These are phyloP conservation scores for Dictyostelium intermedium DNA, from an alignment of 78 protist species.

Conservation along the genomic window DNA sequence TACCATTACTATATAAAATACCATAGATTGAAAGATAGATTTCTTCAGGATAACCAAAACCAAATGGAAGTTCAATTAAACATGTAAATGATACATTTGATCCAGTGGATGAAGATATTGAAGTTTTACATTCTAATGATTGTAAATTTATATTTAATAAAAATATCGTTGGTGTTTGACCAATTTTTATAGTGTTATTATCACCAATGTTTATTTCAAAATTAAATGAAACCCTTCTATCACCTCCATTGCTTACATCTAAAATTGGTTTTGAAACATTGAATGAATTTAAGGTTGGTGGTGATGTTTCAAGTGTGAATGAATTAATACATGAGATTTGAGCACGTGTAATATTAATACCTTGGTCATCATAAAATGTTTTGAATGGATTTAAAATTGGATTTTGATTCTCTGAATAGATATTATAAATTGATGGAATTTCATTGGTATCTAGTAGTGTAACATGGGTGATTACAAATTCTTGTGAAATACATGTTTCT, in stretches of 20 bases:
- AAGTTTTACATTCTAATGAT: neutral
- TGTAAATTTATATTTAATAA: too few relatives aligned
- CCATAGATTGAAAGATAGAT: neutral
- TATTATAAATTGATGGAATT: neutral
- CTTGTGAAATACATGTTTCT: neutral
- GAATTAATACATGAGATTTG: neutral
- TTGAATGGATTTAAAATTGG: conserved; percentile 18
- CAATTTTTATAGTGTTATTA: too few relatives aligned
- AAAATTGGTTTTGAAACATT: too few relatives aligned
- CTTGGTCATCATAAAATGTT: neutral
- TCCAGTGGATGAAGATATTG: too few relatives aligned
- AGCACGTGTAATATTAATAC: neutral
- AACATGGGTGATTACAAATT: neutral
- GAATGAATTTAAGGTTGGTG: neutral
- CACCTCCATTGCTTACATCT: too few relatives aligned
- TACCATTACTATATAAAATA: neutral
- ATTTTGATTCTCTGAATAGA: neutral
- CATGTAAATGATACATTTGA: too few relatives aligned
- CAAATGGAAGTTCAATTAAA: neutral
- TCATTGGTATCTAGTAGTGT: neutral
- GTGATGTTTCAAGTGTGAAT: too few relatives aligned
- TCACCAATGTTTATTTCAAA: too few relatives aligned
- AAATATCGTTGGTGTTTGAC: too few relatives aligned
- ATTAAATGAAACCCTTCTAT: too few relatives aligned
- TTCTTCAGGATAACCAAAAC: neutral